Conservation (phyloP, 2,329 filamentous ascomycete genomes). For the Paracoccidioides brasiliensis region DNA sequence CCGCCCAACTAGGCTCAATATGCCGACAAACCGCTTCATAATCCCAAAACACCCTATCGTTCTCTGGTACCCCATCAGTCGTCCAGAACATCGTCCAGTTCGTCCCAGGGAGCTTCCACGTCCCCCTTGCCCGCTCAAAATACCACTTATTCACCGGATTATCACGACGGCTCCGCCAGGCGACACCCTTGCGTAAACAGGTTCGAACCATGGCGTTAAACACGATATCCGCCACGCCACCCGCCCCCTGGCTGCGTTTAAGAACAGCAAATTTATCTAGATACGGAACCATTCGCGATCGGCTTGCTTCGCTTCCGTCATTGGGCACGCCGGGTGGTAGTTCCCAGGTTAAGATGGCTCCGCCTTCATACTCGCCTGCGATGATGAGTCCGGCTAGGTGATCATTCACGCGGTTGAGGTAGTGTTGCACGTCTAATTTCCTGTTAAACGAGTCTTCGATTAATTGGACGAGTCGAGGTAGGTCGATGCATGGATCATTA, state of each 20-base stretch:
- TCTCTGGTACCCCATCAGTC: slow-evolving; percentile 48
- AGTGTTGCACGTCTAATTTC: slow-evolving; percentile 70
- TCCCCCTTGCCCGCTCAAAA: slow-evolving; percentile 78
- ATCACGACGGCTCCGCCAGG: slow-evolving; percentile 78
- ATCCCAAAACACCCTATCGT: slow-evolving; percentile 46
- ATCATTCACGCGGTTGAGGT: slow-evolving; percentile 64
- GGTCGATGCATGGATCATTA: slow-evolving; percentile 68
- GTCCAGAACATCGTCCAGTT: slow-evolving; percentile 99
- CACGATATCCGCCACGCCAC: slow-evolving; percentile 86
- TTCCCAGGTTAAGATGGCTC: slow-evolving; percentile 92
- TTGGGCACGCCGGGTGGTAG: slow-evolving; percentile 48
- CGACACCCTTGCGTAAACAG: slow-evolving; percentile 79
- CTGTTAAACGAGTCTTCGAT: slow-evolving; percentile 90
- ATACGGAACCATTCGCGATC: slow-evolving; percentile 67
- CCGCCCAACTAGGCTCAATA: slow-evolving; percentile 38
- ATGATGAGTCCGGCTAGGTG: slow-evolving; percentile 86
- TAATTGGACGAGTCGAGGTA: slow-evolving; percentile 67
- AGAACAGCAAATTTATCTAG: slow-evolving; percentile 95
- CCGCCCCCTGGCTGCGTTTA: slow-evolving; percentile 73
- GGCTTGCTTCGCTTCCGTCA: slow-evolving; percentile 39
- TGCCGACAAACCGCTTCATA: slow-evolving; percentile 64
- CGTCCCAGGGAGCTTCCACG: slow-evolving; percentile 64
- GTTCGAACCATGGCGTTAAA: slow-evolving; percentile 90
- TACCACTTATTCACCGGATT: slow-evolving; percentile 99
- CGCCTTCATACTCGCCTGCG: slow-evolving; percentile 91